Percentiles rank a stretch among this genome's conserved stretches.
Evolutionary conservation across 176 grass and related monocot species (phyloP).

Genomic region (Miscanthus lutarioriparius): DNA sequence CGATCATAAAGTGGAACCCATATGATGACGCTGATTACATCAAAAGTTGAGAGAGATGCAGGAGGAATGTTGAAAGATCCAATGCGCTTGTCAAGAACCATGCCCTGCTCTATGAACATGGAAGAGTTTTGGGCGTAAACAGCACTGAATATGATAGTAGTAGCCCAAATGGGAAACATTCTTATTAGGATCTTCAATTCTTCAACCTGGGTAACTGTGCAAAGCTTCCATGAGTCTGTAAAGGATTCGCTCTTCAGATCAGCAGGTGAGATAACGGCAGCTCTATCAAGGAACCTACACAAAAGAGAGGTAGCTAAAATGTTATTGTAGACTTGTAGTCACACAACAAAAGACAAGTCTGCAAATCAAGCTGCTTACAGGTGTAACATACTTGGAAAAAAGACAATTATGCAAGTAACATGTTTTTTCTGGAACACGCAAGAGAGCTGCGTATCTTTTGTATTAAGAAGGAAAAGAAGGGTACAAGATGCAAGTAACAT

Average conservation of each 20-base stretch:
- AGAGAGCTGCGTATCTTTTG: no score
- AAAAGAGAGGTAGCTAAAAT: background rate
- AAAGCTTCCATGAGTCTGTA: conserved; percentile 70
- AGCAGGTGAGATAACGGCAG: conserved; percentile 60
- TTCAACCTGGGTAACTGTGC: conserved; percentile 94
- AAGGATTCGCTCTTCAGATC: conserved; percentile 52
- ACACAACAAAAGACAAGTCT: background rate
- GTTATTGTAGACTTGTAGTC: background rate
- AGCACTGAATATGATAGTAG: conserved; percentile 70
- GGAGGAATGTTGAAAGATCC: conserved; percentile 73
- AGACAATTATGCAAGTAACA: background rate
- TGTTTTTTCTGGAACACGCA: no score
- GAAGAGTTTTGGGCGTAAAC: conserved; percentile 87
- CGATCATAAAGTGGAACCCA: conserved; percentile 79
- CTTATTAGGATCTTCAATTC: conserved; percentile 83
- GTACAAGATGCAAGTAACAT: background rate
- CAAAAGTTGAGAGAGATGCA: conserved; percentile 82
- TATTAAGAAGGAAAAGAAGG: no score
- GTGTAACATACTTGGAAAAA: background rate
- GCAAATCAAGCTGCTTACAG: background rate
- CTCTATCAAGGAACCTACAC: conserved; percentile 80
- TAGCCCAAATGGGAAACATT: conserved; percentile 89
- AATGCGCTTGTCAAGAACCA: conserved; percentile 75
- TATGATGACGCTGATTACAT: conserved; percentile 70
- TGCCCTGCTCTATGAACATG: conserved; percentile 89